Evolutionary conservation across 495 filamentous ascomycete species (phyloP), one percentile per base, ranked within the genome.

Genomic region (Polyplosphaeria fusca): DNA sequence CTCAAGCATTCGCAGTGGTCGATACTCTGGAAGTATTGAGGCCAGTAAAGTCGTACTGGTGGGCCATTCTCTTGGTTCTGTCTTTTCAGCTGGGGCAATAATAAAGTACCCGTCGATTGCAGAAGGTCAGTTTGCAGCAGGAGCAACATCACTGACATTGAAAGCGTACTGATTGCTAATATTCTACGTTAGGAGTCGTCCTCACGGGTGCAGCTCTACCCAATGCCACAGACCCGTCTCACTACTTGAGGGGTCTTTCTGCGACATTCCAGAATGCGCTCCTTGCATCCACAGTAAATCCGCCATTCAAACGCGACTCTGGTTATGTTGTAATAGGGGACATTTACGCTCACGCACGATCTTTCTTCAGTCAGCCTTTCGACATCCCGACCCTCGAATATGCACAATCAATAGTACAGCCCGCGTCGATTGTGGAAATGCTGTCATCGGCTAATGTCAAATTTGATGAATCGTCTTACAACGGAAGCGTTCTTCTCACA

Each of bases 401-500:
- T 53, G 63, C 56, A 1, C 62, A 67, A 14, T 27, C 47, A 9
- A 58, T 62, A 20, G 63, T 65, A 47, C 66, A 71, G 54, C 57
- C 68, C 9, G 45, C 67, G 40, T 63, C 67, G 1, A 46, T 67
- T n/a, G 52, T 41, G 1, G 67, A 68, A 28, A 46, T 65, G 5
- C 47, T 67, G 22, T 59, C 61, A 7, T 27, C 62, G 22, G 13
- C 47, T 14, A 24, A 48, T 9, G 41, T 60, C 14, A 53, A 38
- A 18, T n/a, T 50, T 1, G n/a, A 26, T 12, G 30, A 40, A 3
- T 20, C 35, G 13, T 26, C 40, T n/a, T 72, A 65, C 56, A 65
- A 57, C 4, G 70, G 70, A 4, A 66, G 66, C 3, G 63, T 69
- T 9, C 41, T 64, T 32, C 49, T 71, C 7, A 58, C 64, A 4